Percentiles rank a stretch among this genome's conserved stretches.
Evolutionary conservation across 1,284 basidiomycete species (phyloP).

Genomic region (Ceratobasidium sp.): DNA sequence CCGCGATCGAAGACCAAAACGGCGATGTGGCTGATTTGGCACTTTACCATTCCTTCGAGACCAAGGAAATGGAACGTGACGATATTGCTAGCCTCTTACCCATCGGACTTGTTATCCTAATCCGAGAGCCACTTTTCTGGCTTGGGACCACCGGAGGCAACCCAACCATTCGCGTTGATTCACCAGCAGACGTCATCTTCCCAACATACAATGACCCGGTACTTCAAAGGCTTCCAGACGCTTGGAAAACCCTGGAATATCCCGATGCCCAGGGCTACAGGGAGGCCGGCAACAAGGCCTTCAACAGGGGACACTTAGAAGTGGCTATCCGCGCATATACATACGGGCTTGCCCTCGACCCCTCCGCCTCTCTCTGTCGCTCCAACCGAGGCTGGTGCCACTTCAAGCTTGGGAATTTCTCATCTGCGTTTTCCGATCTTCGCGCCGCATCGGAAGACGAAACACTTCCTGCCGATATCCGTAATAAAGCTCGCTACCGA

Average conservation of each 20-base stretch:
- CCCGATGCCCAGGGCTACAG: conserved; percentile 29
- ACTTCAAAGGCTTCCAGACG: not conserved
- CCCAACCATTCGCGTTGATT: conserved; percentile 55
- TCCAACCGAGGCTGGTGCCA: conserved; percentile 46
- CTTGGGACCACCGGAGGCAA: conserved; percentile 48
- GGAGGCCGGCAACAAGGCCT: conserved; percentile 39
- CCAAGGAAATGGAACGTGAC: conserved; percentile 48
- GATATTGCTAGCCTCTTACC: conserved; percentile 56
- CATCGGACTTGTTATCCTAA: conserved; percentile 54
- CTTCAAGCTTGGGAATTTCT: conserved; percentile 51
- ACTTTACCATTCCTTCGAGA: conserved; percentile 56
- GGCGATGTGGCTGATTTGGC: conserved; percentile 52
- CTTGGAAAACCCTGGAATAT: conserved; percentile 25
- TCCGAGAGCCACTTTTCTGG: conserved; percentile 58
- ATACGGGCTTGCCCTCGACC: conserved; percentile 10
- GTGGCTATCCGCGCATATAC: conserved; percentile 43
- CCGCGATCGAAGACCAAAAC: conserved; percentile 55
- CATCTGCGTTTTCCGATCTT: conserved; percentile 52
- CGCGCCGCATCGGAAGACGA: conserved; percentile 44
- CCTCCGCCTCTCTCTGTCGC: conserved; percentile 37
- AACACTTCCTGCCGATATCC: conserved; percentile 39
- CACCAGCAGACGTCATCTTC: conserved; percentile 55
- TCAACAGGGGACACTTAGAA: too few relatives aligned
- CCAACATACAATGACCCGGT: conserved; percentile 36
- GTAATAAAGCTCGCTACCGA: conserved; percentile 48